phyloP scores from a whole-genome alignment of 1,139 yeast genomes.

The Debaryomyces sp. region DNA sequence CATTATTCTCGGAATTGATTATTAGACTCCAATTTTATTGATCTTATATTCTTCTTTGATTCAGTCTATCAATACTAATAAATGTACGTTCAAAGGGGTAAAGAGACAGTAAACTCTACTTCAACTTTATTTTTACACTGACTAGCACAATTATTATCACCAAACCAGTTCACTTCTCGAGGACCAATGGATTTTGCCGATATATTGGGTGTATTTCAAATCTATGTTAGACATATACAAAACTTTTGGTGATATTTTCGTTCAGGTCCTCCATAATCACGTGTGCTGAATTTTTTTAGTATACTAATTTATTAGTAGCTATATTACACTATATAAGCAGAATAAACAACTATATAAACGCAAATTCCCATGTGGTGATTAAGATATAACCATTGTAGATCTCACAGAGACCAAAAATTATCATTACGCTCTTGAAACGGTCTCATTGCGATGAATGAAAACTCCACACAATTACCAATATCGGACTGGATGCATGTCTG shows the following conservation, averaged over 20 bases:
- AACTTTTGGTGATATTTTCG: slow-evolving; percentile 4
- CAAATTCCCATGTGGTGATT: background rate
- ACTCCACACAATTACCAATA: background rate
- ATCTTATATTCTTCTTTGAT: background rate
- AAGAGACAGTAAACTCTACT: background rate
- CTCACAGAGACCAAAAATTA: background rate
- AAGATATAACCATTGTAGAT: background rate
- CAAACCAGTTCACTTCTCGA: background rate
- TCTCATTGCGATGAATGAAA: background rate
- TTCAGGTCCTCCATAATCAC: background rate
- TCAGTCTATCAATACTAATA: background rate
- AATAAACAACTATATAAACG: background rate
- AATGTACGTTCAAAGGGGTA: background rate
- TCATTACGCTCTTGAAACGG: background rate
- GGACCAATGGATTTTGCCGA: background rate
- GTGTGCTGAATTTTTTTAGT: background rate
- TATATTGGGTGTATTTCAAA: background rate
- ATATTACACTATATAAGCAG: background rate
- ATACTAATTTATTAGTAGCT: background rate
- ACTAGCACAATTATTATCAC: background rate
- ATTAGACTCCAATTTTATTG: background rate
- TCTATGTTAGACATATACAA: background rate
- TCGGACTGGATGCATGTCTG: background rate
- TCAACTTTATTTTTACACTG: background rate
- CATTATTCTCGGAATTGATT: background rate